Evolutionary conservation across 345 rosid genomes (phyloP).

Genomic region (Gossypium sturtianum): DNA sequence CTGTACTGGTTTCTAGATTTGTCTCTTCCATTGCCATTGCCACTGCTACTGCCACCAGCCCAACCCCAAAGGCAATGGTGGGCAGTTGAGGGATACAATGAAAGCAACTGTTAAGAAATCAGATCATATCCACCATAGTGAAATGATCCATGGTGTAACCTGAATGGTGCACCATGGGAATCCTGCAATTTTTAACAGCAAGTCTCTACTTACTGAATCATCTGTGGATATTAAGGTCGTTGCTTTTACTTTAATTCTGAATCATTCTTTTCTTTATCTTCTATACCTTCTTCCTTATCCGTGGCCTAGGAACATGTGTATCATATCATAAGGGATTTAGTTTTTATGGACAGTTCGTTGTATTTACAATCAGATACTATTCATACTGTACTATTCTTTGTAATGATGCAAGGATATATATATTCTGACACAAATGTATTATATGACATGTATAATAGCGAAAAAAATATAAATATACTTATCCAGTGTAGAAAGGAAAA

Average conservation of each 20-base stretch:
- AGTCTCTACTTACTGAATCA: neutral
- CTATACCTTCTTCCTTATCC: slow-evolving; percentile 5
- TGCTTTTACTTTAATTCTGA: slow-evolving; percentile 8
- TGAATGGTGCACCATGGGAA: slow-evolving; percentile 8
- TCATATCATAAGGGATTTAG: slow-evolving; percentile 12
- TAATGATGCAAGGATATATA: too few relatives aligned
- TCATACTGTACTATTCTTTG: too few relatives aligned
- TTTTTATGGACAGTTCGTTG: slow-evolving; percentile 7
- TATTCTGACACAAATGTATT: too few relatives aligned
- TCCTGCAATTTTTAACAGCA: neutral
- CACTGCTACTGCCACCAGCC: slow-evolving; percentile 10
- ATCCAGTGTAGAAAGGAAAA: too few relatives aligned
- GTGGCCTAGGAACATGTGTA: slow-evolving; percentile 26
- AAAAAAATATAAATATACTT: too few relatives aligned
- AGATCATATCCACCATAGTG: slow-evolving; percentile 4
- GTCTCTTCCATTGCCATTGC: slow-evolving; percentile 39
- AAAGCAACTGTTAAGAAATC: slow-evolving; percentile 6
- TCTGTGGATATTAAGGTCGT: slow-evolving; percentile 15
- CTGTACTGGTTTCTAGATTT: slow-evolving; percentile 47
- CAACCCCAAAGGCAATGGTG: slow-evolving; percentile 31
- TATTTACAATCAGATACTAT: neutral
- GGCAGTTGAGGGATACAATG: slow-evolving; percentile 30
- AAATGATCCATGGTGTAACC: slow-evolving; percentile 4
- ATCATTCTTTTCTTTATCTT: slow-evolving; percentile 6
- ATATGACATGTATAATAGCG: too few relatives aligned